A percentile compares a stretch with the other conserved stretches of the same genome.
Conservation (phyloP, 495 filamentous ascomycete genomes). For the Neurospora sp. region DNA sequence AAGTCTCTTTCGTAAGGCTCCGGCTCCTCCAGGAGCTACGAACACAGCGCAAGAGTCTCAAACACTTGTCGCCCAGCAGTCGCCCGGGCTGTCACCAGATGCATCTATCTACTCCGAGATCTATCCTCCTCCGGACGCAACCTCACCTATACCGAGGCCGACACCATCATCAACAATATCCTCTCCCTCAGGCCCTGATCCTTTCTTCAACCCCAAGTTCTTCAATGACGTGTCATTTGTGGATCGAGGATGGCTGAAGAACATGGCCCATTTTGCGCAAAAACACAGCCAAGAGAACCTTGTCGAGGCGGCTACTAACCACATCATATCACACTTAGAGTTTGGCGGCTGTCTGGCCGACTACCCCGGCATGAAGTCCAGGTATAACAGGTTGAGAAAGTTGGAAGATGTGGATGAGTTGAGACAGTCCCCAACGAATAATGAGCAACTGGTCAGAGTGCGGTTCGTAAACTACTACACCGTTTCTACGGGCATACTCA, state of each 20-base stretch:
- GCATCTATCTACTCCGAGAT: constrained; percentile 27
- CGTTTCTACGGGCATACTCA: constrained; percentile 58
- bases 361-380: constrained; percentile 53
- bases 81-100: constrained; percentile 19
- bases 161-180: constrained; percentile 11
- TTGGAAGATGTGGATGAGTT: constrained; percentile 57
- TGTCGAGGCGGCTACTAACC: constrained; percentile 55
- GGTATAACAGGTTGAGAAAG: constrained; percentile 55
- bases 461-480: constrained; percentile 91
- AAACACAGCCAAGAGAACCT: constrained; percentile 65
- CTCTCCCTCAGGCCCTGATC: constrained; percentile 28
- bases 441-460: constrained; percentile 30
- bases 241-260: constrained; percentile 54
- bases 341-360: constrained; percentile 77
- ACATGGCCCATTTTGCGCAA: constrained; percentile 63
- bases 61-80: neutral
- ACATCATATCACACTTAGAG: constrained; percentile 71
- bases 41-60: constrained; percentile 5
- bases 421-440: neutral
- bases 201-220: constrained; percentile 65
- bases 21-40: constrained; percentile 24
- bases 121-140: constrained; percentile 17
- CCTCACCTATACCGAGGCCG: constrained; percentile 12
- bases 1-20: constrained; percentile 59
- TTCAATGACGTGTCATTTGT: constrained; percentile 57